phyloP scores from a whole-genome alignment of 768 basidiomycete genomes.

The Leccinum subtestaceum region DNA sequence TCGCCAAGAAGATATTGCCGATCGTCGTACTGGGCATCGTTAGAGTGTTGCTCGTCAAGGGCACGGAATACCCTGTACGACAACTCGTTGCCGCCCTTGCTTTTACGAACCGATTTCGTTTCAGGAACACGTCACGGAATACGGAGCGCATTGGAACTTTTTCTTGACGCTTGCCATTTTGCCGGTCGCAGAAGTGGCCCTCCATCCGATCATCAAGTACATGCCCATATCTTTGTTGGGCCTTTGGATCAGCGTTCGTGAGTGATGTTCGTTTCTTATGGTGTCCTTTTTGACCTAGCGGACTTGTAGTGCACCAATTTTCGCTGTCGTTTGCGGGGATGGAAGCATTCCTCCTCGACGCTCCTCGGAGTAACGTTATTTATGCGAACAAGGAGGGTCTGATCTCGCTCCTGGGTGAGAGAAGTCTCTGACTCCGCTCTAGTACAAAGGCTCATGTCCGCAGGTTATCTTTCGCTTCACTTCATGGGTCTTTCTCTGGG shows the following conservation, averaged over 20 bases:
- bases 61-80: constrained; percentile 87
- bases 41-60: constrained; percentile 85
- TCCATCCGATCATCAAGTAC: constrained; percentile 62
- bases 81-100: background rate
- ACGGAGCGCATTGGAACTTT: constrained; percentile 98
- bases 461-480: constrained; percentile 90
- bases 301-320: constrained; percentile 65
- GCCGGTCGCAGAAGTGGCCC: constrained; percentile 64
- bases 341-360: constrained; percentile 61
- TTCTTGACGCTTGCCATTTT: constrained; percentile 89
- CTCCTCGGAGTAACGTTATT: constrained; percentile 60
- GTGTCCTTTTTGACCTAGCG: background rate
- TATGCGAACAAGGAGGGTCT: constrained; percentile 92
- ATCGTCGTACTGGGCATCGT: constrained; percentile 71
- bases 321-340: constrained; percentile 54
- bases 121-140: constrained; percentile 95
- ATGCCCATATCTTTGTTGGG: constrained; percentile 64
- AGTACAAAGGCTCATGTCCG: constrained; percentile 1
- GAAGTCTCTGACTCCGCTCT: background rate
- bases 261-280: constrained; percentile 16
- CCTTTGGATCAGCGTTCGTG: constrained; percentile 56
- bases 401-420: constrained; percentile 67
- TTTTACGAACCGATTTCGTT: background rate
- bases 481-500: constrained; percentile 82
- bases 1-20: constrained; percentile 60